Conservation (phyloP, 768 basidiomycete species). For the Ramaria sp. region DNA sequence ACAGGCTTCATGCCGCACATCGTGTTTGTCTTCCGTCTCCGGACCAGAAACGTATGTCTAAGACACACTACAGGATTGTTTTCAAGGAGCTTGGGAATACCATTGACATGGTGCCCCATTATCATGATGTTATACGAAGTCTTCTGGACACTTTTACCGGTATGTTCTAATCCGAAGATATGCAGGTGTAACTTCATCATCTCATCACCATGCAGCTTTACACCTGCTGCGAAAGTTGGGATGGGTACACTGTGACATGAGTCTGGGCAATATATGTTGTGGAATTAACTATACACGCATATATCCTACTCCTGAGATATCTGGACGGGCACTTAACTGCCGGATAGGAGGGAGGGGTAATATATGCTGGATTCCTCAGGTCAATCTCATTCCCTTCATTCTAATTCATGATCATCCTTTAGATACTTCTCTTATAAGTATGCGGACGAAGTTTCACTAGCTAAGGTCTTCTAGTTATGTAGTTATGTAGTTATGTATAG, state of each 20-base stretch:
- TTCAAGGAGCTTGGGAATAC: slow-evolving; percentile 13
- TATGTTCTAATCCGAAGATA: not conserved
- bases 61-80: slow-evolving; percentile 12
- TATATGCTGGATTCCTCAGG: too few relatives aligned
- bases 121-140: not conserved
- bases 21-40: not conserved
- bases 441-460: too few relatives aligned
- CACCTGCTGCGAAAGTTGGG: slow-evolving; percentile 2
- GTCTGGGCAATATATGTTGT: slow-evolving; percentile 13
- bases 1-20: too few relatives aligned
- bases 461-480: too few relatives aligned
- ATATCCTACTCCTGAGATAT: too few relatives aligned
- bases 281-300: too few relatives aligned
- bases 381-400: too few relatives aligned
- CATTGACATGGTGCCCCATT: not conserved
- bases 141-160: not conserved
- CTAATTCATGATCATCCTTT: too few relatives aligned
- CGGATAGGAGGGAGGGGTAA: too few relatives aligned
- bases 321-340: too few relatives aligned
- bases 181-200: not conserved
- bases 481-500: too few relatives aligned
- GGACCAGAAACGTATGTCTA: not conserved
- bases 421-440: too few relatives aligned
- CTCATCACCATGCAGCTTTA: not conserved
- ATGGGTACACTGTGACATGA: slow-evolving; percentile 16